Base-by-base conservation (phyloP, 352 stramenopile species). In the Phytopythium sindhum region DNA sequence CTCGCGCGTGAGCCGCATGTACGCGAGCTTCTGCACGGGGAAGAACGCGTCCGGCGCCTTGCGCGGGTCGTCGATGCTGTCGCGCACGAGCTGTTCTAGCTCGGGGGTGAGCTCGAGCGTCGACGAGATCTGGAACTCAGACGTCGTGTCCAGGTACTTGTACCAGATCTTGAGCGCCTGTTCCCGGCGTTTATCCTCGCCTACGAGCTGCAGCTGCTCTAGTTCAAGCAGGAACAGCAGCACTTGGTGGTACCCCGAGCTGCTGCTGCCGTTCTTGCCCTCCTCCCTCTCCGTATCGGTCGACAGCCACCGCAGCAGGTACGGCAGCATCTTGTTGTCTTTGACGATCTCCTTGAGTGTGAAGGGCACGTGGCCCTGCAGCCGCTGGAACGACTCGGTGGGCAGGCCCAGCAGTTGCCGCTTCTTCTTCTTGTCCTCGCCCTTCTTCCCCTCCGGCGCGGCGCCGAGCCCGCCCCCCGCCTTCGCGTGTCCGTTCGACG, bases 311-410 rank as follows among this genome's bases (percentile, higher is more conserved):
- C 84, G 79, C 56, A 94, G 64, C 45, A 95, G 54, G 63, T 87
- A 95, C 51, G 85, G 87, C 47, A 95, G 70, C 54, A 91, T 95
- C 67, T 94, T 95, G 7, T 84, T 79, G 65, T 95, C 87, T 37
- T 91, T 91, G 6, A 94, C 84, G 57, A 95, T 88, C 59, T 94
- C 84, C 52, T 93, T 89, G 23, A 95, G 77, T 26, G 86, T 89
- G 60, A 91, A 90, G 8, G 82, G 86, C 60, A 91, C 78, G 68
- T 95, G 84, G 55, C 80, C 83, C 66, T 92, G 86, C 39, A 95
- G 65, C 7, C 78, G 74, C 65, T 91, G 75, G 70, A 89, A 90
- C 42, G 77, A 90, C n/a, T 71, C 76, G 2, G 69, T 72, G 26
- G 84, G 78, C 41, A 90, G 63, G 10, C 73, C 75, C 44, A 85